Percentiles rank a stretch among this genome's conserved stretches.
Evolutionary conservation across 257 asterid genomes (phyloP).

Genomic region (Solanum appendiculatum): DNA sequence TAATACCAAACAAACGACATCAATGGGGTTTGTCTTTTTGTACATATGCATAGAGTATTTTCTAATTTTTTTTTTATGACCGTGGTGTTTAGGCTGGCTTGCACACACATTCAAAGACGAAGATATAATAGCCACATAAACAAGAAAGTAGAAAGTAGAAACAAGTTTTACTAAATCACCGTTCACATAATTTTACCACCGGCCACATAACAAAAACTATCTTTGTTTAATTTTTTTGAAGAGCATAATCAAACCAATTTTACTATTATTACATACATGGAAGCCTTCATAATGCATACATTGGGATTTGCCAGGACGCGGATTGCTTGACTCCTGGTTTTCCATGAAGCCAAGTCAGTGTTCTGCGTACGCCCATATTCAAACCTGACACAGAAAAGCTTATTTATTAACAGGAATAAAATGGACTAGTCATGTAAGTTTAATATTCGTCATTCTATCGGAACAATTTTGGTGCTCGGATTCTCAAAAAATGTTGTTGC

Average conservation of each 20-base stretch:
- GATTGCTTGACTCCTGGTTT: constrained; percentile 35
- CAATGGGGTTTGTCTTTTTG: neutral
- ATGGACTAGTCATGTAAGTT: neutral
- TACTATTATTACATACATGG: constrained; percentile 10
- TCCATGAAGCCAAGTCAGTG: constrained; percentile 18
- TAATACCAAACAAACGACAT: neutral
- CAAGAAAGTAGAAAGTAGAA: neutral
- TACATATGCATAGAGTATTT: neutral
- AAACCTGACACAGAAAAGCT: constrained; percentile 20
- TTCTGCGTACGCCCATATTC: constrained; percentile 19
- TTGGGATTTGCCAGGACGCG: constrained; percentile 65
- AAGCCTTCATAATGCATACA: constrained; percentile 60
- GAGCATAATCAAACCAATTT: constrained; percentile 31
- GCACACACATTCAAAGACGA: neutral
- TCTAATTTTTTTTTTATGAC: neutral
- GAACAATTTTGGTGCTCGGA: no score
- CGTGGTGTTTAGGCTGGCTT: neutral
- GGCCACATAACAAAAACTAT: constrained; percentile 24
- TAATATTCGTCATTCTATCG: neutral
- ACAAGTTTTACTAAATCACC: neutral
- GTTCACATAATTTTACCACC: constrained; percentile 2
- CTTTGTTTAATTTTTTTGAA: neutral
- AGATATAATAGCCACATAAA: neutral
- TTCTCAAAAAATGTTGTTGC: neutral
- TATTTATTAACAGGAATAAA: neutral